Conservation (phyloP, 768 basidiomycete species). For the Boletus barrowsii region DNA sequence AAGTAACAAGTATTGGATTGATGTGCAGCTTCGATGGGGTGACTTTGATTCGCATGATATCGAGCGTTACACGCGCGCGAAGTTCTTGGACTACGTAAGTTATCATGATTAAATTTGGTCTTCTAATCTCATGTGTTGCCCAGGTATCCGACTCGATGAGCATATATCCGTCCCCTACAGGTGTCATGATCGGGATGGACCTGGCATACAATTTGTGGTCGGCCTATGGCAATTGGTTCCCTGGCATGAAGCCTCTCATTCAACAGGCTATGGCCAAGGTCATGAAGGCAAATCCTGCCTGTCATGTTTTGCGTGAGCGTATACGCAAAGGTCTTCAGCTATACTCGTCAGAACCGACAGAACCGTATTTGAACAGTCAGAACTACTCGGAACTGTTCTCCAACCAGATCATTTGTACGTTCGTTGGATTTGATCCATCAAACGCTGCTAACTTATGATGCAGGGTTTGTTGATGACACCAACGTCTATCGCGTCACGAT, state of each 20-base stretch:
- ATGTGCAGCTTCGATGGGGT: conserved; percentile 93
- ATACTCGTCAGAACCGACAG: conserved; percentile 98
- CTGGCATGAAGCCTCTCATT: conserved; percentile 95
- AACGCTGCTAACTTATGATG: conserved; percentile 7
- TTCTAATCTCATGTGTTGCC: conserved; percentile 3
- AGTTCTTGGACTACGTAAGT: conserved; percentile 95
- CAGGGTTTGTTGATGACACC: conserved; percentile 98
- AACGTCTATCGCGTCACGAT: conserved; percentile 99
- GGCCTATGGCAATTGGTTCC: conserved; percentile 99
- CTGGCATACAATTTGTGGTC: conserved; percentile 98
- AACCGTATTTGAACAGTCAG: conserved; percentile 98
- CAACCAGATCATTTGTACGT: conserved; percentile 92
- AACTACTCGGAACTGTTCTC: conserved; percentile 96
- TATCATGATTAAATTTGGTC: background rate
- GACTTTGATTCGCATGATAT: conserved; percentile 99
- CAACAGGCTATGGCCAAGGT: conserved; percentile 99
- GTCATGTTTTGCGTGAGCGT: conserved; percentile 96
- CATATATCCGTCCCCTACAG: conserved; percentile 98
- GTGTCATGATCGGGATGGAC: conserved; percentile 99
- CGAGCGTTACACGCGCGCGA: conserved; percentile 96
- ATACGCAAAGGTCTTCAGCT: conserved; percentile 97
- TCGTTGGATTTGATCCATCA: background rate
- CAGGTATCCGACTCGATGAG: conserved; percentile 96
- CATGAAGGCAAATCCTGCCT: conserved; percentile 99
- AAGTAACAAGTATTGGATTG: conserved; percentile 98